Percentiles rank a stretch among this genome's conserved stretches.
Evolutionary conservation across 257 asterid genomes (phyloP).

Genomic region (Ballota nigra): DNA sequence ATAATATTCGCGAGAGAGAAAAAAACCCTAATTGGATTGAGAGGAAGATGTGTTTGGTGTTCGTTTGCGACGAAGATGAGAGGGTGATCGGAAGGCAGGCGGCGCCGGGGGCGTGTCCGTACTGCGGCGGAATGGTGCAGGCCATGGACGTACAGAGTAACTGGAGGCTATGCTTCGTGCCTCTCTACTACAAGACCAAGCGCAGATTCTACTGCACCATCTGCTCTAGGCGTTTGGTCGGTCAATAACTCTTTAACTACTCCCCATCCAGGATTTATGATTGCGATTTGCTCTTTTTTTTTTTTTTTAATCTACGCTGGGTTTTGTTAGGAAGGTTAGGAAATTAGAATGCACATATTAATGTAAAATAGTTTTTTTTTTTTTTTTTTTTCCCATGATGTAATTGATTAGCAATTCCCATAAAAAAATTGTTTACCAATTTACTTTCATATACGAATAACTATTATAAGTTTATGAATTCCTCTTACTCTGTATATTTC

Average conservation of each 20-base stretch:
- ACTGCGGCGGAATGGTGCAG: slow-evolving; percentile 87
- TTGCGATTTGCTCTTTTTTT: background rate
- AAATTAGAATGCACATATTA: background rate
- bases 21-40: background rate
- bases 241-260: slow-evolving; percentile 34
- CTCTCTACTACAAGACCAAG: slow-evolving; percentile 66
- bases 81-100: slow-evolving; percentile 64
- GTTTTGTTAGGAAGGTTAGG: background rate
- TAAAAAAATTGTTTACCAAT: too few relatives aligned
- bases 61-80: slow-evolving; percentile 88
- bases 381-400: too few relatives aligned
- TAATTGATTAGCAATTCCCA: too few relatives aligned
- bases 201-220: slow-evolving; percentile 65
- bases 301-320: background rate
- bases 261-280: background rate
- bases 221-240: slow-evolving; percentile 67
- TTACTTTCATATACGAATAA: too few relatives aligned
- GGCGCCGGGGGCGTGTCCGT: slow-evolving; percentile 86
- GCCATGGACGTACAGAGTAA: slow-evolving; percentile 81
- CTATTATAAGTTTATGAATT: too few relatives aligned
- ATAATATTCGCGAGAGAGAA: background rate
- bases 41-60: slow-evolving; percentile 65
- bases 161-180: slow-evolving; percentile 83
- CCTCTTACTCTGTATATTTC: too few relatives aligned
- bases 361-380: too few relatives aligned